These are phyloP conservation scores for Paratinospora sagittata DNA, from an alignment of 164 flowering plant species.

Conservation along the genomic window DNA sequence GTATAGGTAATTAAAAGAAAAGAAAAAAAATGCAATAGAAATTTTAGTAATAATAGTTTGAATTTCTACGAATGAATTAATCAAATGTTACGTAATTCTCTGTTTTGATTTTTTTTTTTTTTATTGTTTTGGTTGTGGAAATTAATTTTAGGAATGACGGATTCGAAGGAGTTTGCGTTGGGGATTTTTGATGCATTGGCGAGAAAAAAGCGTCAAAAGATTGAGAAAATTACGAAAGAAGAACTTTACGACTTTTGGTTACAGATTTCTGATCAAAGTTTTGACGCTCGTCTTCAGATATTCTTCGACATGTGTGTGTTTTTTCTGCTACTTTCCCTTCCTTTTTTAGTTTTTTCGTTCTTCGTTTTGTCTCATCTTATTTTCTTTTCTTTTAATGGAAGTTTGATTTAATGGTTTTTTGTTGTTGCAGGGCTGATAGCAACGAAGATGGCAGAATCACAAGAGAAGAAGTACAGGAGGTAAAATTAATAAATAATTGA, in stretches of 20 bases:
- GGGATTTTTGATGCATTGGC: constrained; percentile 84
- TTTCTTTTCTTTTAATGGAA: too few species aligned
- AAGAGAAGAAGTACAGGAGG: constrained; percentile 88
- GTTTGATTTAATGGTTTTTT: not conserved
- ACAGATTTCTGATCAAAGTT: constrained; percentile 84
- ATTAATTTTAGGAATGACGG: constrained; percentile 68
- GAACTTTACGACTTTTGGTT: constrained; percentile 88
- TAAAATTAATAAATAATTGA: too few species aligned
- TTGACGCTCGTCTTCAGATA: constrained; percentile 93
- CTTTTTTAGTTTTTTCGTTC: not conserved
- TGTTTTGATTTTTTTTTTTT: not conserved
- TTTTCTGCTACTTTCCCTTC: not conserved
- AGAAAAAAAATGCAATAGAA: too few species aligned
- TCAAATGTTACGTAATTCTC: not conserved
- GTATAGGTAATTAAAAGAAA: constrained; percentile 52
- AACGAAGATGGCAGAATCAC: constrained; percentile 93
- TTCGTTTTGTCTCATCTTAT: not conserved
- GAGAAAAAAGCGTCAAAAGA: constrained; percentile 50
- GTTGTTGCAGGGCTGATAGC: constrained; percentile 71
- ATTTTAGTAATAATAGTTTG: not conserved
- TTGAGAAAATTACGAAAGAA: constrained; percentile 51
- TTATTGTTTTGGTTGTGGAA: too few species aligned
- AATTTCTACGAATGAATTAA: not conserved
- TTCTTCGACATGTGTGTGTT: constrained; percentile 82
- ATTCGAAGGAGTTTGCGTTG: constrained; percentile 85